Conservation (phyloP, 495 filamentous ascomycete species). For the Aspergillus sclerotioniger region DNA sequence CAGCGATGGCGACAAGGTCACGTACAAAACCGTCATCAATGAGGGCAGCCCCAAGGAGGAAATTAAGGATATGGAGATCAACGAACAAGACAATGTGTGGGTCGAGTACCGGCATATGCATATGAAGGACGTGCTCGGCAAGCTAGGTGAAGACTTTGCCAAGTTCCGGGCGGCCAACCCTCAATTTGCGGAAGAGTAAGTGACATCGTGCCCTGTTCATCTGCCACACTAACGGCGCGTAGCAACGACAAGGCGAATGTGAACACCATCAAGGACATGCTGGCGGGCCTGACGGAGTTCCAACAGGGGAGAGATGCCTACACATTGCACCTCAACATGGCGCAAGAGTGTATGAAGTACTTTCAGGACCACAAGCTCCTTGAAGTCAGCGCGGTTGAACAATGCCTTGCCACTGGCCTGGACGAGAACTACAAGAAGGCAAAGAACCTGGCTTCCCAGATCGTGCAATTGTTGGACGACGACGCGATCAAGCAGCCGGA, state of each 20-base stretch:
- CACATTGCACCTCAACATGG: conserved; percentile 93
- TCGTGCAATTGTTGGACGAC: conserved; percentile 86
- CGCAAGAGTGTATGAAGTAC: conserved; percentile 93
- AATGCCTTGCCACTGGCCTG: conserved; percentile 83
- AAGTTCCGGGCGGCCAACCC: conserved; percentile 88
- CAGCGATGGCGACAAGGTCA: conserved; percentile 81
- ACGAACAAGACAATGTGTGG: conserved; percentile 90
- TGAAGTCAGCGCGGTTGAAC: conserved; percentile 83
- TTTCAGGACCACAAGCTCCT: conserved; percentile 81
- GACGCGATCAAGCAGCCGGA: conserved; percentile 64
- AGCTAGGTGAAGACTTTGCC: conserved; percentile 86
- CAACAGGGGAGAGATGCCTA: conserved; percentile 94
- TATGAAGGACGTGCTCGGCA: conserved; percentile 97
- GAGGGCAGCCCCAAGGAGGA: conserved; percentile 64
- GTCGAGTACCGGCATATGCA: conserved; percentile 88
- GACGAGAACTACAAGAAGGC: conserved; percentile 92
- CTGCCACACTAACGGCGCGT: conserved; percentile 11
- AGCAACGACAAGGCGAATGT: conserved; percentile 66
- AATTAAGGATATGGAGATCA: conserved; percentile 85
- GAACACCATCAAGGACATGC: conserved; percentile 94
- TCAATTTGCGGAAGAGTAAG: conserved; percentile 78
- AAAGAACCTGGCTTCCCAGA: conserved; percentile 79
- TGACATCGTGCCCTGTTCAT: background rate
- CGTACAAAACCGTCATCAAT: conserved; percentile 75
- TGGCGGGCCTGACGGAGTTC: conserved; percentile 91